Base-by-base conservation (phyloP, 257 asterid species). In the Solanum clarkiae region DNA sequence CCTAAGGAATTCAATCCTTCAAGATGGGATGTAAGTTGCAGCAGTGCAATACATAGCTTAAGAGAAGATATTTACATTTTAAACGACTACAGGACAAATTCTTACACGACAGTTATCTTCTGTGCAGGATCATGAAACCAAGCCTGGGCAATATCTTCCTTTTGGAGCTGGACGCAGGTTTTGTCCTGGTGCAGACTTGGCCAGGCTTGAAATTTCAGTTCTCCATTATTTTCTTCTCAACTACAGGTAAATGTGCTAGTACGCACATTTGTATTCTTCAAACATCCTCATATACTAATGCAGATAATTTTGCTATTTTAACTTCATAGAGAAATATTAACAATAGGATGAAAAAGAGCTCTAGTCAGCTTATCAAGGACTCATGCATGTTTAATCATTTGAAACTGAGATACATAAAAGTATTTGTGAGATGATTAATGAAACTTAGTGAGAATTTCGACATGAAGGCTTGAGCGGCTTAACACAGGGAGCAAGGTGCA, bases 91-190 rank as follows among this genome's bases (percentile, higher is more conserved):
- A 47, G 55, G 14, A 20, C 5, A 29, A 54, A 14, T 2, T n/a
- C 29, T 12, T 75, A 26, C 13, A n/a, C 1, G 16, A 20, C 80
- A 10, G 0, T 3, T 45, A 8, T 84, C 14, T 24, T 44, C n/a
- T 74, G 12, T 65, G 55, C 57, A 81, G 88, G 85, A 80, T 56
- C 42, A 10, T 3, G 60, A 42, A 72, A 29, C 53, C 40, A 82
- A 72, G 80, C 55, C 71, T 14, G 72, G 86, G 10, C 53, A 63
- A 22, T 57, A 69, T 40, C 42, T 82, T 26, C 81, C 88, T 2
- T 86, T 86, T 60, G 88, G 84, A 86, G 88, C 51, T 15, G 81
- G 86, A 3, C n/a, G 53, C 36, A 82, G 88, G 72, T 49, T 86
- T 14, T 86, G 88, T 66, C 86, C 81, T 16, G 88, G 86, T 68